phyloP scores from a whole-genome alignment of 108 stramenopile genomes.

The Bacterosira constricta region DNA sequence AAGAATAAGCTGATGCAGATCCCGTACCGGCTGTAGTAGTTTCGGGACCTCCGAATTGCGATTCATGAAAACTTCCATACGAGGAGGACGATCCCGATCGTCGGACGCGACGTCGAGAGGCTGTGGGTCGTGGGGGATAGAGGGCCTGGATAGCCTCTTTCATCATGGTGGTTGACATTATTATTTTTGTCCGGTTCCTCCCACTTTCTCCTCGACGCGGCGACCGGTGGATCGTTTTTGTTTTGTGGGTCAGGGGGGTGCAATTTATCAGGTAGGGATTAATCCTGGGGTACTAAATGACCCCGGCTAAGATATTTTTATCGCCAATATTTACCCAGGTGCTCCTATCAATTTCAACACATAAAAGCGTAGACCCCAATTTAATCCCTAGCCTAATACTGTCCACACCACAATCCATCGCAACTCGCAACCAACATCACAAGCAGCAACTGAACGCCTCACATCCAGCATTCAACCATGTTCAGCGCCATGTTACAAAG shows the following conservation, averaged over 20 bases:
- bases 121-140: constrained; percentile 55
- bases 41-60: not conserved
- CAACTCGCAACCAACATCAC: not conserved
- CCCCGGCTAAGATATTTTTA: no score
- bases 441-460: not conserved
- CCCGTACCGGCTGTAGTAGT: not conserved
- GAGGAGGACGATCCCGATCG: constrained; percentile 21
- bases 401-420: not conserved
- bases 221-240: no score
- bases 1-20: not conserved
- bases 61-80: not conserved
- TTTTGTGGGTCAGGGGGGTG: no score
- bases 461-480: constrained; percentile 4
- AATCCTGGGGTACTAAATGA: no score
- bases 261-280: no score
- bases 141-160: constrained; percentile 66
- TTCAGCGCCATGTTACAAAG: constrained; percentile 26
- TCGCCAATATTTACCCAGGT: no score
- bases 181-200: no score
- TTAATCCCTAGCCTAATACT: not conserved
- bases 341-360: no score
- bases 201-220: no score
- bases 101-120: constrained; percentile 41
- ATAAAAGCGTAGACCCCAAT: no score
- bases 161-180: constrained; percentile 26